Conservation (phyloP, 148 eudicot species). For the Rhododendron vialii region DNA sequence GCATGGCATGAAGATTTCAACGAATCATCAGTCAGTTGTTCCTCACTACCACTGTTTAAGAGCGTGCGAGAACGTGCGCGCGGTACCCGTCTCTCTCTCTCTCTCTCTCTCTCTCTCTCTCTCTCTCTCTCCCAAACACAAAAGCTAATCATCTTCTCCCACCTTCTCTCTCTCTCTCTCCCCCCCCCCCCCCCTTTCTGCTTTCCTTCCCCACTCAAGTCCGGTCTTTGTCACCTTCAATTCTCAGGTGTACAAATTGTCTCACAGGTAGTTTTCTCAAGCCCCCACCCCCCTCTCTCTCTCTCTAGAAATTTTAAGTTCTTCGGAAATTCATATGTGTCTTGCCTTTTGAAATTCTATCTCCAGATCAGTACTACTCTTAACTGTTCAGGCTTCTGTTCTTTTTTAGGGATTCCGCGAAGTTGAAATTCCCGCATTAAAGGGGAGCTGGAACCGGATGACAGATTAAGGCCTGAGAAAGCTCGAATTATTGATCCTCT, state of each 20-base stretch:
- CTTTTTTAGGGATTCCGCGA: neutral
- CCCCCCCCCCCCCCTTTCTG: too few species aligned
- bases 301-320: neutral
- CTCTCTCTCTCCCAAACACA: neutral
- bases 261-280: slow-evolving; percentile 1
- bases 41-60: neutral
- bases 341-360: neutral
- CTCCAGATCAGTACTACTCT: neutral
- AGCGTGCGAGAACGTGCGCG: slow-evolving; percentile 15
- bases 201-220: neutral
- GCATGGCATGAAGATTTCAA: slow-evolving; percentile 1
- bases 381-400: neutral
- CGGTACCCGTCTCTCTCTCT: neutral
- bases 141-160: neutral
- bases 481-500: neutral
- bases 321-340: neutral
- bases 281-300: neutral
- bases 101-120: neutral
- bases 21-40: neutral
- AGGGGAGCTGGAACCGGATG: neutral
- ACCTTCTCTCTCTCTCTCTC: neutral
- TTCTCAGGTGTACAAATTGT: neutral
- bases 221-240: slow-evolving; percentile 10
- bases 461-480: neutral
- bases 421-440: neutral